phyloP scores from a whole-genome alignment of 805 yeast species.

The Teunomyces stri region DNA sequence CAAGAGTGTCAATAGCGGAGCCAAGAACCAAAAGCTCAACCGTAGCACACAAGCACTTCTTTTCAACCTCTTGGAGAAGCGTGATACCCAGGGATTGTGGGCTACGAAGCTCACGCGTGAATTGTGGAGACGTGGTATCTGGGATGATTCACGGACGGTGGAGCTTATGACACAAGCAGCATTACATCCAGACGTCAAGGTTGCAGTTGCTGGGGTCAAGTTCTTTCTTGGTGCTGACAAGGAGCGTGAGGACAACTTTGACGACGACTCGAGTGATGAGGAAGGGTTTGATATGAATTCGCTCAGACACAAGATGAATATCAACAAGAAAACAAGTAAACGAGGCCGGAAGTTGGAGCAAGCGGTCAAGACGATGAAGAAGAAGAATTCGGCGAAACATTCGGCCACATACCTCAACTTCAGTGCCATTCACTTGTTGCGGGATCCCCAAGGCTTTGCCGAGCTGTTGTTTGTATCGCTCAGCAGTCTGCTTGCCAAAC shows the following conservation, averaged over 20 bases:
- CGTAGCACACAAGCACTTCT: conserved; percentile 88
- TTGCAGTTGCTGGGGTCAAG: conserved; percentile 82
- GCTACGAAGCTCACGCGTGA: conserved; percentile 94
- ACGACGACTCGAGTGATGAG: conserved; percentile 69
- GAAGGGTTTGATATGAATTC: conserved; percentile 69
- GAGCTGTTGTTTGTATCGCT: conserved; percentile 78
- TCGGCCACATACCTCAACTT: conserved; percentile 77
- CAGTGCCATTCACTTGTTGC: conserved; percentile 87
- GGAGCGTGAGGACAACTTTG: conserved; percentile 82
- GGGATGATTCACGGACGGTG: conserved; percentile 98
- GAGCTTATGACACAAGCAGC: conserved; percentile 97
- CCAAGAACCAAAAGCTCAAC: conserved; percentile 86
- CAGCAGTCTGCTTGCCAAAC: conserved; percentile 64
- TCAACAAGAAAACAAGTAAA: conserved; percentile 79
- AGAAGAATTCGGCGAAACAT: conserved; percentile 53
- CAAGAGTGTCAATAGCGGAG: conserved; percentile 81
- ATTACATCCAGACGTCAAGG: conserved; percentile 80
- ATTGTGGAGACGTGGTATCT: conserved; percentile 94
- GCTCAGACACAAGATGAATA: conserved; percentile 74
- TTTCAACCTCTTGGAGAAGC: conserved; percentile 80
- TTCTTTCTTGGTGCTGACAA: conserved; percentile 95
- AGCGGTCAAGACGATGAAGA: conserved; percentile 68
- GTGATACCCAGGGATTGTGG: conserved; percentile 83
- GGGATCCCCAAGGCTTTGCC: conserved; percentile 98
- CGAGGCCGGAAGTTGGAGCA: conserved; percentile 76